Evolutionary conservation across 139 green algal species (phyloP), one percentile per base, ranked within the genome.

Genomic region (Closterium sp.): DNA sequence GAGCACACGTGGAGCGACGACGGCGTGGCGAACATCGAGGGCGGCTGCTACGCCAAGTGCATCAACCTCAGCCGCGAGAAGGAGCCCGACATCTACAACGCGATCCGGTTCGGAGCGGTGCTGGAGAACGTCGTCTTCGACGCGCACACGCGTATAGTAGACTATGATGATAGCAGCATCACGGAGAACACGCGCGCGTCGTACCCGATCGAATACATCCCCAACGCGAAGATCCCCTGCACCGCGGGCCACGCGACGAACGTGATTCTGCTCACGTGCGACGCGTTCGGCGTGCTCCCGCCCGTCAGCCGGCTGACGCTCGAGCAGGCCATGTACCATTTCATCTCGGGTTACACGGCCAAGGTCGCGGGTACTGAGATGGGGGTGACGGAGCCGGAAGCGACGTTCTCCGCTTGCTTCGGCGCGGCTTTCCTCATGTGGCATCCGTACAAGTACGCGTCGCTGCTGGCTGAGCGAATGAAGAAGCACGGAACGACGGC

Each of bases 251-350:
- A 90, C 28, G 90, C 92, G 4, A 93, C 31, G 9, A 95, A 98
- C 93, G 96, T 99, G 32, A 96, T 98, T 91, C 94, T 98, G 88
- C 95, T 98, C n/a, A 97, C 95, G 91, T 98, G 97, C 95, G 97
- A 98, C 93, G 97, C 97, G 4, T 99, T 99, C 95, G 98, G 98
- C 28, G 97, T 99, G 91, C 96, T 99, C 93, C 97, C 97, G 0
- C 85, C 85, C 13, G 85, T 87, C 31, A 94, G 93, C 86, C 95
- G 95, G 73, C 96, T 99, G 17, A 98, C 95, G 24, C 93, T 92
- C 31, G 97, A 98, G 94, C 98, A 99, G 95, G 97, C 97, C 31
- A 99, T 99, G 98, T 99, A 99, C 95, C 97, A 98, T 93, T 99
- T 99, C 94, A 97, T 99, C 91, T 96, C 90, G 6, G 98, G 98